Percentiles rank a stretch among this genome's conserved stretches.
Evolutionary conservation across 139 green algal genomes (phyloP).

Genomic region (Chlorella sp.): DNA sequence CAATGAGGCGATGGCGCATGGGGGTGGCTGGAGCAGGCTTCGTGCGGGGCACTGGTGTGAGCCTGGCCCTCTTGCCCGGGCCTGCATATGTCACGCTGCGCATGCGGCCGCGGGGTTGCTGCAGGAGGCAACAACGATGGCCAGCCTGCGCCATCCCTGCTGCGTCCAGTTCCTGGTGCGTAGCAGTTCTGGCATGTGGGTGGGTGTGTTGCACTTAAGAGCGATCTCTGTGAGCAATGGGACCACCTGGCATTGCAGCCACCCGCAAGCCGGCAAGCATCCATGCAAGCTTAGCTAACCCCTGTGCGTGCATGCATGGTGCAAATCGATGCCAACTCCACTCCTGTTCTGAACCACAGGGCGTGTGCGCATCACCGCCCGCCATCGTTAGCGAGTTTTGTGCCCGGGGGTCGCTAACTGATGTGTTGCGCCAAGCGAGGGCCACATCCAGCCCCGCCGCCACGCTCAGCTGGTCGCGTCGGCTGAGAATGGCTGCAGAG

Average conservation of each 20-base stretch:
- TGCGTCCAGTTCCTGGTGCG: not conserved
- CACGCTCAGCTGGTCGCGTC: not conserved
- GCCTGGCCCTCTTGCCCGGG: too few relatives aligned
- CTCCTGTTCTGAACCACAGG: not conserved
- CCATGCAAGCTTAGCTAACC: not conserved
- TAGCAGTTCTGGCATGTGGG: too few relatives aligned
- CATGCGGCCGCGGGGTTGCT: not conserved
- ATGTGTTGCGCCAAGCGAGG: not conserved
- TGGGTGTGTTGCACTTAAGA: too few relatives aligned
- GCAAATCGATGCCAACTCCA: not conserved
- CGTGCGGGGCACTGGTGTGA: too few relatives aligned
- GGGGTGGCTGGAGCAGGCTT: too few relatives aligned
- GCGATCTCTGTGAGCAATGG: too few relatives aligned
- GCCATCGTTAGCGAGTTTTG: not conserved
- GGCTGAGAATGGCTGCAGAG: constrained; percentile 4
- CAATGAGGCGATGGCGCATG: too few relatives aligned
- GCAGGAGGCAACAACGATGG: not conserved
- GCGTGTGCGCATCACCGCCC: not conserved
- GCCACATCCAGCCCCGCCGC: not conserved
- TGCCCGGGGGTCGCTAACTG: not conserved
- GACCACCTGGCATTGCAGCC: too few relatives aligned
- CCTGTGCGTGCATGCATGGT: not conserved
- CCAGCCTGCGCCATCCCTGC: not conserved
- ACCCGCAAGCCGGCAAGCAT: not conserved
- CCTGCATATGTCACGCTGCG: not conserved